These are phyloP conservation scores for Nakataea oryzae DNA, from an alignment of 2,329 filamentous ascomycete species.

Conservation along the genomic window DNA sequence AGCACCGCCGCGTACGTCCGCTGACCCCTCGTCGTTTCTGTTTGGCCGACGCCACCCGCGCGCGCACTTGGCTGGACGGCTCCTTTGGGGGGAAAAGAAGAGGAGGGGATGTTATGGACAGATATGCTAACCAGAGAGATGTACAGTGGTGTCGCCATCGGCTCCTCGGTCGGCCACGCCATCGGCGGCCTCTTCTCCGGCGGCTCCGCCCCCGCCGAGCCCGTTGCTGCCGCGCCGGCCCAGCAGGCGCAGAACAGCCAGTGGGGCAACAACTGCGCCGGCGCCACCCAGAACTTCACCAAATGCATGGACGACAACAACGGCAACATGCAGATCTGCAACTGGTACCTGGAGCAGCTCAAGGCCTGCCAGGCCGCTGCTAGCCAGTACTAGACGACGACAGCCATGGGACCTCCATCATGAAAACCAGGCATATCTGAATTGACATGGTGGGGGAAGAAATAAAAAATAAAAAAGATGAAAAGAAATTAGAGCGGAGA, in stretches of 20 bases:
- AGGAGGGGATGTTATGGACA: neutral
- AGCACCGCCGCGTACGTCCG: slow-evolving; percentile 85
- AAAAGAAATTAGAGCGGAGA: neutral
- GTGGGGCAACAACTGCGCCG: slow-evolving; percentile 60
- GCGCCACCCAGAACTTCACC: slow-evolving; percentile 76
- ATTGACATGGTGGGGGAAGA: neutral
- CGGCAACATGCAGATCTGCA: slow-evolving; percentile 91
- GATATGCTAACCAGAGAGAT: no score
- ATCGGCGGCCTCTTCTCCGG: slow-evolving; percentile 83
- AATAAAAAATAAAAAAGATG: neutral
- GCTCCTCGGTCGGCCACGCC: slow-evolving; percentile 89
- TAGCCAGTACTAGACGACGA: slow-evolving; percentile 48
- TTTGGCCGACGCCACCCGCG: neutral
- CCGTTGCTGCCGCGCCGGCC: slow-evolving; percentile 40
- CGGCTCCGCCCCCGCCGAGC: slow-evolving; percentile 42
- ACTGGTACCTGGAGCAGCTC: slow-evolving; percentile 97
- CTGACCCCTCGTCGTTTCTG: neutral
- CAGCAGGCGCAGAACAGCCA: slow-evolving; percentile 42
- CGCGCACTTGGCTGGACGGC: neutral
- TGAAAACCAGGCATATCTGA: neutral
- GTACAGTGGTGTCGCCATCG: slow-evolving; percentile 84
- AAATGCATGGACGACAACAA: slow-evolving; percentile 93
- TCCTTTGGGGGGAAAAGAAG: neutral
- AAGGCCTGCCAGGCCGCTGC: slow-evolving; percentile 78
- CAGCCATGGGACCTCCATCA: neutral